Evolutionary conservation across 1,139 yeast genomes (phyloP), one percentile per base, ranked within the genome.

Genomic region (Saccharomyces hybrid): DNA sequence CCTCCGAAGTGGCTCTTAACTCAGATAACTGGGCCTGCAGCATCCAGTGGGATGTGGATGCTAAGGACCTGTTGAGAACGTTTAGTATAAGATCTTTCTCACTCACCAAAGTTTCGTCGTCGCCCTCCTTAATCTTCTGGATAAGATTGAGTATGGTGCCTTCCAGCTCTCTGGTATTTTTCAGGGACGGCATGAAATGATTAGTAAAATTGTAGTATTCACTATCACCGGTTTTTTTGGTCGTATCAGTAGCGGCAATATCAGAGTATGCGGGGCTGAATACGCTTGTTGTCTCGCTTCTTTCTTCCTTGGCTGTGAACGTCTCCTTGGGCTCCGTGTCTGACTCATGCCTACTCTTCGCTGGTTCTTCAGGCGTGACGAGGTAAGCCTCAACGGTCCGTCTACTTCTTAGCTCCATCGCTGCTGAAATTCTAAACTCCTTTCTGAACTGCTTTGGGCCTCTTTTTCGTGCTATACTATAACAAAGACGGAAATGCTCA

Each of bases 31-130:
- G 69, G 5, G 68, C 66, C 53, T 67, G 70, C 25, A 67, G 51
- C 16, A 68, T 61, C 68, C 68, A 67, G 52, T 67, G 70, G 1
- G 70, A 63, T n/a, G 66, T 56, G 11, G 69, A 62, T 20, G 64
- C 60, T 52, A 67, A 53, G 9, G 68, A 59, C 27, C 62, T 56
- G 51, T 64, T 64, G 49, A 67, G 56, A n/a, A 67, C 56, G 31
- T 56, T 54, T 1, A 65, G 54, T 16, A 66, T 53, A 29, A 56
- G 53, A 7, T 54, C 56, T 28, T 52, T 53, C 11, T 34, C 49
- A 11, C 50, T 32, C 0, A 20, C 59, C 62, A 8, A 57, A 20
- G 7, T 51, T 20, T 38, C 51, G 14, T 23, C 51, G 32, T 53
- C 55, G 6, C 51, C 50, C 20, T 53, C 48, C 50, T 60, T 57